Base-by-base conservation (phyloP, 345 rosid genomes). In the Syzygium grande region DNA sequence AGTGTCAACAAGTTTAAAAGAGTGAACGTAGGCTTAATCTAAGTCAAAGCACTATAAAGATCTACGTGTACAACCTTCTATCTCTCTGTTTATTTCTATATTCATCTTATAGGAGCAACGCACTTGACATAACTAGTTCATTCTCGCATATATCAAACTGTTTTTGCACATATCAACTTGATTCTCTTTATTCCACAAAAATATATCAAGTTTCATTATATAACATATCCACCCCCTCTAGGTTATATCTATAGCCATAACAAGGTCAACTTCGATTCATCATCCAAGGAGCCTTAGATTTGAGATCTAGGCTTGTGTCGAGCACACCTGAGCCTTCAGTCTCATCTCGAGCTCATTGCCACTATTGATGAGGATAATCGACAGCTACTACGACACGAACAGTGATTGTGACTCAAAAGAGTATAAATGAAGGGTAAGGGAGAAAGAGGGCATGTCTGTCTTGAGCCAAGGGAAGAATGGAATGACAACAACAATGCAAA, bases 11-110 rank as follows among this genome's bases (percentile, higher is more conserved):
- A 27, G 2, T 61, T 61, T 61, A 16, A 7, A 0, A 12, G 14
- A 61, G 25, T 5, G 5, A 0, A 11, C 0, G 2, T 2, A 61
- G 27, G 73, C 5, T 61, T 61, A n/a, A n/a, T 61, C 4, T 13
- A 61, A 13, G 14, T 30, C 68, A 13, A 61, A 61, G 2, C 34
- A 27, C 68, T n/a, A 6, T 5, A 27, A 59, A 59, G 29, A 27
- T 59, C 13, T 6, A 7, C 30, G 11, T 5, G 46, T 7, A 59
- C 27, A 27, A 27, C 25, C 65, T 59, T 59, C 16, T 59, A 59
- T 59, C 65, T 59, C 30, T 59, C 30, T 12, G 1, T 59, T 59
- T 59, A 59, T 59, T 59, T 59, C 30, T 27, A 61, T 5, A 61
- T n/a, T 2, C n/a, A 61, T 61, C 3, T 13, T 4, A 61, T 61